Evolutionary conservation across 163 green algal genomes (phyloP).

Genomic region (Chloroidium sp.): DNA sequence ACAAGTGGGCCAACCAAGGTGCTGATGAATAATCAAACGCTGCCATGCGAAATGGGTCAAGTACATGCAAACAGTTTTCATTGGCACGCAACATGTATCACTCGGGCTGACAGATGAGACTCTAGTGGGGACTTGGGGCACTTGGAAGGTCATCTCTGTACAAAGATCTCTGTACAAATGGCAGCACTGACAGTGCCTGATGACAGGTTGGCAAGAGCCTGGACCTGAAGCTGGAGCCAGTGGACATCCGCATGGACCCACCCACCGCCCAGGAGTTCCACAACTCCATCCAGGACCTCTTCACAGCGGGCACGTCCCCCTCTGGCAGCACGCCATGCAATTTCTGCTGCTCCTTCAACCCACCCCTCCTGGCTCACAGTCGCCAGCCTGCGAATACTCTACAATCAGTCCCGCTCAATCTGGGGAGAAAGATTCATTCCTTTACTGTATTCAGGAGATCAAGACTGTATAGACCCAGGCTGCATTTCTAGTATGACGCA

Average conservation of each 20-base stretch:
- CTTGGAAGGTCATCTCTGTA: too few relatives aligned
- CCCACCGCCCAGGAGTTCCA: conserved; percentile 54
- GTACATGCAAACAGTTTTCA: too few relatives aligned
- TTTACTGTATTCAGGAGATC: neutral
- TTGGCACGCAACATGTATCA: too few relatives aligned
- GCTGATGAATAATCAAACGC: too few relatives aligned
- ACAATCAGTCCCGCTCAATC: neutral
- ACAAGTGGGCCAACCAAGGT: too few relatives aligned
- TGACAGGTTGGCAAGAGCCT: neutral
- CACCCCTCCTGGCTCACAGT: neutral
- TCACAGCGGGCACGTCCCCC: conserved; percentile 30
- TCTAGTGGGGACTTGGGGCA: too few relatives aligned
- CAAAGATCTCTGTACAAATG: too few relatives aligned
- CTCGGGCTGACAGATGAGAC: too few relatives aligned
- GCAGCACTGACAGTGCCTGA: neutral
- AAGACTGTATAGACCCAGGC: too few relatives aligned
- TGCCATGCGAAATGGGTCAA: too few relatives aligned
- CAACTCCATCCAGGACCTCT: conserved; percentile 48
- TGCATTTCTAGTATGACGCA: too few relatives aligned
- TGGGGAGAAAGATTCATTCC: neutral
- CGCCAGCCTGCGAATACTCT: neutral
- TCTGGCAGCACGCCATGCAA: neutral
- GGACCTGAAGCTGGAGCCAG: conserved; percentile 38
- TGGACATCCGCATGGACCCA: conserved; percentile 36
- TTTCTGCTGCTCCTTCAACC: neutral